Base-by-base conservation (phyloP, 2,329 filamentous ascomycete genomes). In the Aspergillus texensis region DNA sequence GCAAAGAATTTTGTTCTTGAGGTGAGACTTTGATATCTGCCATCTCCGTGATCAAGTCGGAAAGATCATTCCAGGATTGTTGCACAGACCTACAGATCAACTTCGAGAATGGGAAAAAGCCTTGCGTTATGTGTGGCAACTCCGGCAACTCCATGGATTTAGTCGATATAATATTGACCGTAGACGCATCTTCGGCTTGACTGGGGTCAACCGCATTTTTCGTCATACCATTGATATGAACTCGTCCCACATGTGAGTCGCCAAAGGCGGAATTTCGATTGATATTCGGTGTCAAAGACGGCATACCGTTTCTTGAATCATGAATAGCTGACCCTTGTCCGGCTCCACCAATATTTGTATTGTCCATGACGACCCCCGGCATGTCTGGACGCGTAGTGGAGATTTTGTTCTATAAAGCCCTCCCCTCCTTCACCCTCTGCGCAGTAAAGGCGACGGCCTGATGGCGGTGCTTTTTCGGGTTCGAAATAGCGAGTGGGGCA, bases 41-140 rank as follows among this genome's bases (percentile, higher is more conserved):
- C 77, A 97, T 81, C 63, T 89, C 86, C 43, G 84, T 80, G 50
- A 97, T 85, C 65, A 90, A 84, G 10, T 91, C 89, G 56, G 87
- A 84, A 36, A 98, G 83, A 60, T 90, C 87, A 74, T 92, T 92
- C 78, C 94, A 94, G 56, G 91, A 93, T 72, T 90, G 88, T 77
- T 97, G 93, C 39, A 92, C 90, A 43, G 95, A 85, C 69, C 95
- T 89, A 67, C 88, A 86, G 58, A 98, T 84, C 53, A 99, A 81
- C 16, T 85, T 85, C 5, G 89, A 88, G 24, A 98, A 84, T 4
- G 92, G 89, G 61, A 94, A 85, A 75, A 93, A 96, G 39, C 88
- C 89, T 62, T 89, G 82, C 0, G 89, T 89, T 63, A 96, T 90
- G 73, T 96, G 92, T 55, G 80, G 77, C 46, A 89, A 78, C 65